Base-by-base conservation (phyloP, 2,329 filamentous ascomycete species). In the Nigrospora sphaerica region DNA sequence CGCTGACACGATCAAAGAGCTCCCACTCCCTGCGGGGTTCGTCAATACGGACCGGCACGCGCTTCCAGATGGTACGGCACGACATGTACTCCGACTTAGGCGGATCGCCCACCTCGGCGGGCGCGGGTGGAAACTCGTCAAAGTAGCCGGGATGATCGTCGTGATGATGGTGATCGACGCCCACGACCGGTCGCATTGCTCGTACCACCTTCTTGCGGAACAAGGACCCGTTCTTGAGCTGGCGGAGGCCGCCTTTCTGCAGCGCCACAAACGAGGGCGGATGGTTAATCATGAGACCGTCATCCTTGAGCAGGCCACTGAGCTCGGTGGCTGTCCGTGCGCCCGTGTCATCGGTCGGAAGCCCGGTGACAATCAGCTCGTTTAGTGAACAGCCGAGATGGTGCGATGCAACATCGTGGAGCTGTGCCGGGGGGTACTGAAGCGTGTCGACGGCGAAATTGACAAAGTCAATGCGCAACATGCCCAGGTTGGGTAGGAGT, bases 391-490 rank as follows among this genome's bases (percentile, higher is more conserved):
- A 76, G 3, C 73, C 74, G 4, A 79, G 65, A 50, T 78, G 74
- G 48, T 79, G 74, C 14, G 71, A 72, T 4, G 74, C 69, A n/a
- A 77, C 60, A 42, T 75, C 70, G 54, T 79, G 75, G 14, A 79
- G 62, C 39, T 73, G 71, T 4, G 66, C 59, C 2, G 70, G 72
- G 1, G 73, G 69, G 45, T 65, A 71, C 3, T 67, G 66, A 32
- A 77, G 58, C 28, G 71, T 63, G 2, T 69, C 60, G 11, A 73
- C 68, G 2, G 69, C 67, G 40, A 78, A 80, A 52, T 78, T 79
- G 53, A 79, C 73, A 16, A 79, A 67, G 49, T 80, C 76, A 32
- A 80, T 66, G 33, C 75, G 71, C 36, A 79, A 59, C 16, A 64
- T 65, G 23, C 66, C 61, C 4, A 80, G 63, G 14, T 62, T 67